Evolutionary conservation across 2,329 filamentous ascomycete genomes (phyloP).

Genomic region (Pseudogymnoascus verrucosus): DNA sequence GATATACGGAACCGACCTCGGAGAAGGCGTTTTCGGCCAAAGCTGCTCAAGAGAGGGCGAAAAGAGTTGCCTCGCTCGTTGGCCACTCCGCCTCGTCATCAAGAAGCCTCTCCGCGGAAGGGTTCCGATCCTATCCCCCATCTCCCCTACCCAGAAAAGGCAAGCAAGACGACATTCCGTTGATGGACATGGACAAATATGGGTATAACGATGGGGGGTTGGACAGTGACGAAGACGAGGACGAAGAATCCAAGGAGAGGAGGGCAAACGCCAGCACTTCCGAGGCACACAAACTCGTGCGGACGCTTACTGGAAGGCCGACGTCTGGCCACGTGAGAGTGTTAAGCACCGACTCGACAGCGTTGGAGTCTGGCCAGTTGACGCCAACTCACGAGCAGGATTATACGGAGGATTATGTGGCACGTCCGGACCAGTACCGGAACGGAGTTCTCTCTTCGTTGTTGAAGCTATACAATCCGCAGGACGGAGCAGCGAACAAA

Average conservation of each 20-base stretch:
- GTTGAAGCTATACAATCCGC: conserved; percentile 59
- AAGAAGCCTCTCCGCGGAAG: conserved; percentile 24
- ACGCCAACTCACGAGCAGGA: conserved; percentile 34
- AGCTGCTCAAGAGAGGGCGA: conserved; percentile 26
- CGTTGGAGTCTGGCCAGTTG: conserved; percentile 35
- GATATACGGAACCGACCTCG: conserved; percentile 15
- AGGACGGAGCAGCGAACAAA: conserved; percentile 26
- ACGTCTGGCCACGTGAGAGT: conserved; percentile 16
- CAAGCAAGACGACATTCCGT: conserved; percentile 22
- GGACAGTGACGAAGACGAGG: conserved; percentile 22
- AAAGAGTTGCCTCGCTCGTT: conserved; percentile 25
- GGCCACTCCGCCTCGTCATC: conserved; percentile 27
- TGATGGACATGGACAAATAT: conserved; percentile 24
- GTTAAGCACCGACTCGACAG: conserved; percentile 13
- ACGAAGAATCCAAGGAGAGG: conserved; percentile 11
- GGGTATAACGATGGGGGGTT: conserved; percentile 19
- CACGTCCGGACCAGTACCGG: conserved; percentile 59
- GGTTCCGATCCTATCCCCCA: not conserved
- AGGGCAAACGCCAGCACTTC: conserved; percentile 21
- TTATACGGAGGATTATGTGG: conserved; percentile 56
- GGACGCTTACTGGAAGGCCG: conserved; percentile 30
- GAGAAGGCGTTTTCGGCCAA: conserved; percentile 26
- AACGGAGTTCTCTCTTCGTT: conserved; percentile 67
- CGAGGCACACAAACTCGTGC: conserved; percentile 38
- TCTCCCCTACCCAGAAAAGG: not conserved